Evolutionary conservation across 202 grass and related monocot genomes (phyloP), one percentile per base, ranked within the genome.

Genomic region (Schoenoplectus tabernaemontani): DNA sequence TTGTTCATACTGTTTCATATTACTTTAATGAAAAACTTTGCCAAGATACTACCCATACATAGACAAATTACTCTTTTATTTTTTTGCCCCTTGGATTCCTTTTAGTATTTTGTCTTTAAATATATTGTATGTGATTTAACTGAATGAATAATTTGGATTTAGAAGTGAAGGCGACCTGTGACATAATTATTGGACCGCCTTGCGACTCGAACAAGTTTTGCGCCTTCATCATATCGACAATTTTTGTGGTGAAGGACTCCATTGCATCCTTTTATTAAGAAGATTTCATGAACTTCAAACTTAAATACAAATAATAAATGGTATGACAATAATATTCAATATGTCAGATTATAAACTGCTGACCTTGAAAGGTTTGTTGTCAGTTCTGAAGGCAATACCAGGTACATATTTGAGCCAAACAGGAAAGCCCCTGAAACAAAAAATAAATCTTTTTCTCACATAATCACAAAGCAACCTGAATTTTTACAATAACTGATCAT

Each of bases 361-460:
- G 88, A 60, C 96, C 91, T 99, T 99, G 88, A 99, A 99, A 47
- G 92, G 96, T 64, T 96, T 90, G 32, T 99, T 99, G 87, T 99
- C 92, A 48, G 90, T 93, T 87, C 96, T 90, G 76, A 99, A 97
- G 7, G 71, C 83, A 33, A 97, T 94, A 41, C 95, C 91, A 0
- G 91, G 95, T 63, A 94, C 91, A 84, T 97, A 97, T 59, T 97
- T 97, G 4, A 97, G 89, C 95, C 95, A 97, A 85, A 97, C 87
- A 76, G 91, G 95, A 84, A 97, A 92, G 16, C 95, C 94, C 28
- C 94, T 97, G 84, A 58, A 78, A 68, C 44, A 48, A 54, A 71
- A 86, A 87, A 51, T 51, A 33, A 32, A 62, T 9, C 16, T 15
- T 13, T 51, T 78, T 26, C 22, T 56, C 19, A 78, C 15, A 8